Conservation (phyloP, 1,284 basidiomycete species). For the Marasmius oreades region DNA sequence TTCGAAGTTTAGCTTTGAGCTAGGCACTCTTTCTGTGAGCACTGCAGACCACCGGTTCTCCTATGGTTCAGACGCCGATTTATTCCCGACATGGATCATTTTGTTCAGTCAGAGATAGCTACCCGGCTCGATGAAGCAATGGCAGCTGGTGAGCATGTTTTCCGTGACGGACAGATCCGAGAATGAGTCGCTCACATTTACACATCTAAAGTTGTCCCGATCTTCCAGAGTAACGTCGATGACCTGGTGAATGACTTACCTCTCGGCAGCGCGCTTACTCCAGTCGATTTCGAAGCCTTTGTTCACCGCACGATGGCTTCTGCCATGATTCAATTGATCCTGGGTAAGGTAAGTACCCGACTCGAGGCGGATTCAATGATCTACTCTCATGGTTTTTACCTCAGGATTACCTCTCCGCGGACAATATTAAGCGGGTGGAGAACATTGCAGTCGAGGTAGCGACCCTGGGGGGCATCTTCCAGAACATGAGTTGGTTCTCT, state of each 20-base stretch:
- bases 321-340: slow-evolving; percentile 18
- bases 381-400: not conserved
- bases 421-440: slow-evolving; percentile 24
- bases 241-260: not conserved
- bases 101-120: slow-evolving; percentile 19
- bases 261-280: not conserved
- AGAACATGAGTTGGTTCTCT: slow-evolving; percentile 23
- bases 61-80: slow-evolving; percentile 17
- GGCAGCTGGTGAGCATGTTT: slow-evolving; percentile 14
- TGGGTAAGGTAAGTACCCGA: slow-evolving; percentile 26
- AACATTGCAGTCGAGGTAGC: slow-evolving; percentile 31
- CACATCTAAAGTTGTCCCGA: not conserved
- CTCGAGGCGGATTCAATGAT: not conserved
- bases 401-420: slow-evolving; percentile 24
- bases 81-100: slow-evolving; percentile 17
- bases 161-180: not conserved
- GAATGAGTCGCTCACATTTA: not conserved
- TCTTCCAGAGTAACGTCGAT: slow-evolving; percentile 7
- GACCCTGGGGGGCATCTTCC: slow-evolving; percentile 29
- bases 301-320: slow-evolving; percentile 13
- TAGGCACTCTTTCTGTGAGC: slow-evolving; percentile 28
- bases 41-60: slow-evolving; percentile 2
- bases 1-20: slow-evolving; percentile 30
- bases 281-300: slow-evolving; percentile 3
- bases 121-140: slow-evolving; percentile 14